A percentile compares a stretch with the other conserved stretches of the same genome.
These are phyloP conservation scores for Podospora pseudopauciseta DNA, from an alignment of 495 filamentous ascomycete genomes.

Conservation along the genomic window DNA sequence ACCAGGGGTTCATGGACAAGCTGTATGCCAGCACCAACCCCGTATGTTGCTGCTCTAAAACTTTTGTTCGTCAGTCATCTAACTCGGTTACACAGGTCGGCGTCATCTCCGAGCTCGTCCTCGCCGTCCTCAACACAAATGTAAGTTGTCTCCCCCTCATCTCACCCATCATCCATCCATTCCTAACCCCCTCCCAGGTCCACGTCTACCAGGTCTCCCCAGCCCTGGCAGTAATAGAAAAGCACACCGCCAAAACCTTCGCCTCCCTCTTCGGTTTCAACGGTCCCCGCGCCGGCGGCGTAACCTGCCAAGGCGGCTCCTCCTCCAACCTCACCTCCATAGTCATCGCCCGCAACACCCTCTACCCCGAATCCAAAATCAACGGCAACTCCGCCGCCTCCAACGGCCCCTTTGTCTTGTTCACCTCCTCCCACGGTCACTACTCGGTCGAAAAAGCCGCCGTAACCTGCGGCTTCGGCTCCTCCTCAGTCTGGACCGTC, in stretches of 20 bases:
- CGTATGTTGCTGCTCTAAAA: constrained; percentile 36
- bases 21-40: constrained; percentile 83
- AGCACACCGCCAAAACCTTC: constrained; percentile 63
- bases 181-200: constrained; percentile 26
- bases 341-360: constrained; percentile 81
- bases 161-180: background rate
- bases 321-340: constrained; percentile 84
- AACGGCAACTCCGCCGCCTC: constrained; percentile 58
- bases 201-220: constrained; percentile 91
- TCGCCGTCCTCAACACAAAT: constrained; percentile 84
- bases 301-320: constrained; percentile 82
- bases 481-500: constrained; percentile 66
- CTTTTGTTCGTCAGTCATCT: background rate
- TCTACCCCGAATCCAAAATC: constrained; percentile 72
- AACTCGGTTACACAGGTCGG: constrained; percentile 54
- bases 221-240: constrained; percentile 80
- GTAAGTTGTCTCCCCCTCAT: constrained; percentile 35
- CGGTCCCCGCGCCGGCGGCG: constrained; percentile 71
- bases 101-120: constrained; percentile 75
- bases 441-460: constrained; percentile 95
- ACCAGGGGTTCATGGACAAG: constrained; percentile 92
- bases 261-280: constrained; percentile 73
- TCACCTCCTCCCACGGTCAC: constrained; percentile 85
- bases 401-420: constrained; percentile 65
- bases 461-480: constrained; percentile 79